Conservation (phyloP, 202 grass and related monocot genomes). For the Dendrocalamus latiflorus region DNA sequence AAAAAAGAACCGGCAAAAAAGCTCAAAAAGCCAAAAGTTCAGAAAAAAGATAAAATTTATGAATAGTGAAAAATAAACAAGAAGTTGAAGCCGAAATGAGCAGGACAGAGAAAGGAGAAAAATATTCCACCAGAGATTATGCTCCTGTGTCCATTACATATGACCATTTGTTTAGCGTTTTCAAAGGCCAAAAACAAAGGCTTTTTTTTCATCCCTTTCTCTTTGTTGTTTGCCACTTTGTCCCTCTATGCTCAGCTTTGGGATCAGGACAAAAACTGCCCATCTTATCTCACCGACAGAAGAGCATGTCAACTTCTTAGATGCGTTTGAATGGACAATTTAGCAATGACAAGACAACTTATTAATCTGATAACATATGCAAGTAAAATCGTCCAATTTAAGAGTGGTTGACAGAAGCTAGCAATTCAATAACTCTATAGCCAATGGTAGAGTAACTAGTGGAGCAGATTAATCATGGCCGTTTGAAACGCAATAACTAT, state of each 20-base stretch:
- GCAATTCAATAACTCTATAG: neutral
- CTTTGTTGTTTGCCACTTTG: conserved; percentile 10
- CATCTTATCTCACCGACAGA: neutral
- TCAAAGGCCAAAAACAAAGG: conserved; percentile 27
- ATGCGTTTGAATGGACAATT: neutral
- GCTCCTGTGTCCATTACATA: conserved; percentile 7
- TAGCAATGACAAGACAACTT: neutral
- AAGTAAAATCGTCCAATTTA: neutral
- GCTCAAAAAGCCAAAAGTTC: no score
- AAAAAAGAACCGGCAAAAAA: no score
- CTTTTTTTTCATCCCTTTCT: neutral
- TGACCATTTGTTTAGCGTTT: neutral
- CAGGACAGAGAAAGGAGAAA: conserved; percentile 1
- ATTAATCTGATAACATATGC: neutral
- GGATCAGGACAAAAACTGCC: neutral
- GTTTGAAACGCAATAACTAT: neutral
- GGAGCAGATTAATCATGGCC: neutral
- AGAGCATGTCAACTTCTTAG: neutral
- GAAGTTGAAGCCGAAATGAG: no score
- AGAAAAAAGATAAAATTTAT: no score
- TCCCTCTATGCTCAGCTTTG: conserved; percentile 8
- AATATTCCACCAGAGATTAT: conserved; percentile 20
- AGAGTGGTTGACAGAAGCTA: neutral
- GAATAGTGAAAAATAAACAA: no score
- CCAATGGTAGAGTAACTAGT: neutral